Percentiles rank a stretch among this genome's conserved stretches.
Conservation (phyloP, 2,329 filamentous ascomycete species). For the Fusarium compactum region DNA sequence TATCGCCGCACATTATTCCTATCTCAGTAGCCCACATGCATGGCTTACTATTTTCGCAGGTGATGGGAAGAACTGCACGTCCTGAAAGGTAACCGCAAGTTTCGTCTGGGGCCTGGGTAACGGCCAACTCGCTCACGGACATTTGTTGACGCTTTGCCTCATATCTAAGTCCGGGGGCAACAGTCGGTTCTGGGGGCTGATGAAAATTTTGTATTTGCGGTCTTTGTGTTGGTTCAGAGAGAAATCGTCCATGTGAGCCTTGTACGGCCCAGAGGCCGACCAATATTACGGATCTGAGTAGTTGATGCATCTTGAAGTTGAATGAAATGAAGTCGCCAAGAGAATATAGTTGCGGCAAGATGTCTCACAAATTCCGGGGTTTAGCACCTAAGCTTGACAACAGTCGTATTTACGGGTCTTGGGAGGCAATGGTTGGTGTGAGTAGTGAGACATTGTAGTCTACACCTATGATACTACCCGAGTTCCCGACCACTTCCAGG, state of each 20-base stretch:
- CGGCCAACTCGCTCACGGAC: background rate
- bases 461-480: background rate
- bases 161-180: background rate
- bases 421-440: background rate
- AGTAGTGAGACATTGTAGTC: background rate
- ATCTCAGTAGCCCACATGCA: background rate
- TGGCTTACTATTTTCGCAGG: background rate
- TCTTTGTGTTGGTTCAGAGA: background rate
- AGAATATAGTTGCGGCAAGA: too few species aligned
- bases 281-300: background rate
- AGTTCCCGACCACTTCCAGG: background rate
- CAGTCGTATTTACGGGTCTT: background rate
- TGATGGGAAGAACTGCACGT: background rate
- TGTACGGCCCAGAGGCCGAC: background rate
- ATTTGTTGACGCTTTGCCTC: background rate
- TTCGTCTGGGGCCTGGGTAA: background rate
- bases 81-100: constrained; percentile 4
- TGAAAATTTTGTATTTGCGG: background rate
- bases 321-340: background rate
- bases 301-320: background rate
- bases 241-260: background rate
- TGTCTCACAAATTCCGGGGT: background rate
- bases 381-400: background rate
- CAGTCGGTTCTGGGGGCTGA: background rate
- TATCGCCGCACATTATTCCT: background rate